Evolutionary conservation across 2,329 filamentous ascomycete genomes (phyloP), one percentile per base, ranked within the genome.

Genomic region (Coniella lustricola): DNA sequence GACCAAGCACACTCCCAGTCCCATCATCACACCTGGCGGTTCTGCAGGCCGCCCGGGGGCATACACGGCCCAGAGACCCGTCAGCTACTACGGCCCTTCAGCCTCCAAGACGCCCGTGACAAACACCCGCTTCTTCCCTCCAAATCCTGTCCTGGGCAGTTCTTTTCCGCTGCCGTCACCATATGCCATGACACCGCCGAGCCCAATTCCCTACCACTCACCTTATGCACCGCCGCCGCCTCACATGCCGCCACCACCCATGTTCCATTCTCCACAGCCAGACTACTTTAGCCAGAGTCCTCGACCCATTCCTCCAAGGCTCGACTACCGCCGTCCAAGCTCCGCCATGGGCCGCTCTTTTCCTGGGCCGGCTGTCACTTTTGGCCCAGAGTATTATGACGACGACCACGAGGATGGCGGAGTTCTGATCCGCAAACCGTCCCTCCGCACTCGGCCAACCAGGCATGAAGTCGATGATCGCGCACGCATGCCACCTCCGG

Each of bases 401-500:
- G 72, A 69, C 41, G 69, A 72, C 2, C 66, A 68, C 10, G 64
- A 71, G 4, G 60, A 66, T 22, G 59, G 64, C 3, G 60, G 64
- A 12, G 60, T 59, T 3, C 51, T 72, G 1, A 41, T 62, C 4
- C 67, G 73, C 21, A 70, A 71, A 18, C 54, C 67, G n/a, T 76
- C 75, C 1, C 58, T 65, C 31, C 63, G 63, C 12, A 69, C 62
- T 57, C 65, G 51, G 17, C 38, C 32, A 9, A 48, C 44, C 59
- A 55, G 58, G 54, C 46, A 71, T 67, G 59, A 64, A 7, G 67
- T 72, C 0, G 70, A 75, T 1, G 73, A 75, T 44, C 66, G 70
- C 29, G 62, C 57, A 43, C 64, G 66, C 25, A 76, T 77, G 74
- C 75, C 76, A 18, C 74, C 75, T 10, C 74, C 74, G 3, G 25